phyloP scores from a whole-genome alignment of 83 land plant genomes.

The Thuja plicata region DNA sequence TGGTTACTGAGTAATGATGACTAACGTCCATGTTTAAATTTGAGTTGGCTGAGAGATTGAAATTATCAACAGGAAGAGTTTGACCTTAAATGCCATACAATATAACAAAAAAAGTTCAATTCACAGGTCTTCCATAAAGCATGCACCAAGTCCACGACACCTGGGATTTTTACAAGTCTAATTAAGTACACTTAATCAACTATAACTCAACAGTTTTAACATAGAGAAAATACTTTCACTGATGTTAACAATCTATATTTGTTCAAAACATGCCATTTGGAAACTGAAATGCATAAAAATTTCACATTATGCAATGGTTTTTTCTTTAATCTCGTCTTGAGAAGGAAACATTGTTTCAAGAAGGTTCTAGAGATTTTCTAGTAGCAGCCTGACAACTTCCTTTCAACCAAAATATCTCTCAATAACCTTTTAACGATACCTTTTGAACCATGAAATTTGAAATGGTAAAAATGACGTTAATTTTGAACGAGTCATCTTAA shows the following conservation, averaged over 20 bases:
- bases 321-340: conserved; percentile 29
- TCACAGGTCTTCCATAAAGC: conserved; percentile 77
- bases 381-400: background rate
- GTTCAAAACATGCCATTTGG: conserved; percentile 50
- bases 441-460: background rate
- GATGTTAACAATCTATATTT: background rate
- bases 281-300: conserved; percentile 73
- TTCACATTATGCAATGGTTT: conserved; percentile 71
- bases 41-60: no score
- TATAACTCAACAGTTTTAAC: conserved; percentile 40
- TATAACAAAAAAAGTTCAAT: background rate
- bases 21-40: no score
- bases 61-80: no score
- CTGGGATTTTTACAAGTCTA: conserved; percentile 74
- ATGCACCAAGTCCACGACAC: conserved; percentile 57
- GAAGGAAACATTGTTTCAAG: conserved; percentile 44
- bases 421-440: background rate
- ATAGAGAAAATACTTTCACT: background rate
- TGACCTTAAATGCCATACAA: background rate
- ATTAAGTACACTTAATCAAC: conserved; percentile 49
- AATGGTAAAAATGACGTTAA: background rate
- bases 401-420: background rate
- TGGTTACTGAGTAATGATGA: no score
- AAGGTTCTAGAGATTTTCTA: conserved; percentile 32
- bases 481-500: background rate